Evolutionary conservation across 352 stramenopile species (phyloP).

Genomic region (Phytophthora constricta): DNA sequence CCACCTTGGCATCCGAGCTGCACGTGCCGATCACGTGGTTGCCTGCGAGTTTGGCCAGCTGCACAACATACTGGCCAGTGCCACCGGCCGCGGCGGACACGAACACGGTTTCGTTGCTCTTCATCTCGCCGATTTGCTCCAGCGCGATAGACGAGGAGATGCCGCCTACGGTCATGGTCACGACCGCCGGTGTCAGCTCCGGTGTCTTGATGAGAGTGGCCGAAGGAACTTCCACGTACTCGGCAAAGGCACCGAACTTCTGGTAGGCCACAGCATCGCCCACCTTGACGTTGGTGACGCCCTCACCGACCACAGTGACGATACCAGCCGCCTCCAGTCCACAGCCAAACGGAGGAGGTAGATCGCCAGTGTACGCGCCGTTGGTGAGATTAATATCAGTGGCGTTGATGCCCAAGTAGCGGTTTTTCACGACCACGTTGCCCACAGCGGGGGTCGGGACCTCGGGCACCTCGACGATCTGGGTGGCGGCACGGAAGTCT

Average conservation of each 20-base stretch:
- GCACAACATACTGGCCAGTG: constrained; percentile 24
- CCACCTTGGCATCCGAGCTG: constrained; percentile 27
- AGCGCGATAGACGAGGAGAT: constrained; percentile 42
- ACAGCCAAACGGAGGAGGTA: constrained; percentile 19
- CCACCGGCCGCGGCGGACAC: constrained; percentile 24
- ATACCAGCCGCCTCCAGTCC: constrained; percentile 39
- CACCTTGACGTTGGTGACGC: constrained; percentile 48
- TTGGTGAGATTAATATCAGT: constrained; percentile 66
- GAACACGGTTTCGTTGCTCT: constrained; percentile 26
- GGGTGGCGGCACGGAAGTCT: constrained; percentile 51
- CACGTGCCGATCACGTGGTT: constrained; percentile 31
- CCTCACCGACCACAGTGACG: constrained; percentile 43
- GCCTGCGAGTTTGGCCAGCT: constrained; percentile 27
- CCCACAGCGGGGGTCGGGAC: constrained; percentile 33
- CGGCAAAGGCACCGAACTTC: constrained; percentile 52
- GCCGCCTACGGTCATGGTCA: constrained; percentile 49
- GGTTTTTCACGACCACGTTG: constrained; percentile 46
- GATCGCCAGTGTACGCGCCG: constrained; percentile 28
- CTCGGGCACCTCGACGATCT: constrained; percentile 39
- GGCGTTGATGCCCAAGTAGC: constrained; percentile 51
- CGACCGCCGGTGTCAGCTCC: constrained; percentile 18
- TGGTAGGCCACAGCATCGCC: constrained; percentile 48
- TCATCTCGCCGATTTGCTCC: constrained; percentile 28
- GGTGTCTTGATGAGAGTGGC: constrained; percentile 38
- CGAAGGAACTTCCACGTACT: constrained; percentile 50